phyloP scores from a whole-genome alignment of 2,329 filamentous ascomycete genomes.

The Waltergamsia citrina region DNA sequence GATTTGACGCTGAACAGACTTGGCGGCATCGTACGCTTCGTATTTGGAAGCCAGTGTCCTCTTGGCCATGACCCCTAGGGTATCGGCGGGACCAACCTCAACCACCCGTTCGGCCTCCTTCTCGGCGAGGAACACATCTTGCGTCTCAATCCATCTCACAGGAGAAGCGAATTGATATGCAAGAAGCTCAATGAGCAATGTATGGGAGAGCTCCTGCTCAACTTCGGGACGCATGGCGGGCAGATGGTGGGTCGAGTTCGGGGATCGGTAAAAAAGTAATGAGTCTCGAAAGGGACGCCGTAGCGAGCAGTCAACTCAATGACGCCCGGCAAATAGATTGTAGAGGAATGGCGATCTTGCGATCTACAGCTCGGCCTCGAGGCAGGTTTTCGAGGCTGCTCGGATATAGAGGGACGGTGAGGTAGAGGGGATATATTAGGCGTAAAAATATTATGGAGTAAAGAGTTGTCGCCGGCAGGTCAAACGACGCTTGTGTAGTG shows the following conservation, averaged over 20 bases:
- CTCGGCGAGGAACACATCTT: conserved; percentile 97
- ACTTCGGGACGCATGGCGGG: conserved; percentile 89
- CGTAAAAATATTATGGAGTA: background rate
- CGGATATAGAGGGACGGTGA: background rate
- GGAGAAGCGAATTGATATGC: conserved; percentile 99
- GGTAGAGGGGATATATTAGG: conserved; percentile 2
- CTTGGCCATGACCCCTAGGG: conserved; percentile 94
- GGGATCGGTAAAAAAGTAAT: background rate
- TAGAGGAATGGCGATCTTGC: background rate
- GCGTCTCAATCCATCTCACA: conserved; percentile 99
- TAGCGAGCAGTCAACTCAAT: conserved; percentile 3
- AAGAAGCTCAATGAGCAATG: conserved; percentile 93
- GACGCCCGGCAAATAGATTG: conserved; percentile 1
- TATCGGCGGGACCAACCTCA: conserved; percentile 94
- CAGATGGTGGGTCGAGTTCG: conserved; percentile 7
- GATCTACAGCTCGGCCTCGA: too few relatives aligned
- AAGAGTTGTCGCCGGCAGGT: conserved; percentile 1
- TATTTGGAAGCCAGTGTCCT: conserved; percentile 94
- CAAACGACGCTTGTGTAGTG: background rate
- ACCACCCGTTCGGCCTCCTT: conserved; percentile 95
- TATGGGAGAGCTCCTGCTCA: conserved; percentile 98
- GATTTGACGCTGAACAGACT: conserved; percentile 93
- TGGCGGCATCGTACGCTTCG: conserved; percentile 95
- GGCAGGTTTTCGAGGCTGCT: too few relatives aligned
- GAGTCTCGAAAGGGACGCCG: background rate